phyloP scores from a whole-genome alignment of 768 basidiomycete genomes.

The Suillus sp. region DNA sequence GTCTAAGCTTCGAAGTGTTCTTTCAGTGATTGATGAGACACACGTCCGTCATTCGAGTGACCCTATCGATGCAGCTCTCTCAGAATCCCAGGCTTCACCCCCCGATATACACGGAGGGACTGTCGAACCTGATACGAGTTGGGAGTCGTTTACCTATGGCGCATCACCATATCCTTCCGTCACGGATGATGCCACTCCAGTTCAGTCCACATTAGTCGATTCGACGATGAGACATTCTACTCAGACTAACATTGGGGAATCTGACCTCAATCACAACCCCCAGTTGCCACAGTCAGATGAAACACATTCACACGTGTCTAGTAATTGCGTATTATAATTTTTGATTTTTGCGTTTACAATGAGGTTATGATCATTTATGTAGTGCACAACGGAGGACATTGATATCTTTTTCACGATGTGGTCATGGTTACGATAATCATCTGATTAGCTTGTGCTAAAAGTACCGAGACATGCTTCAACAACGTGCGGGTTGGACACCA shows the following conservation, averaged over 20 bases:
- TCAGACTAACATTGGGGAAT: constrained; percentile 26
- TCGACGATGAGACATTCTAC: constrained; percentile 5
- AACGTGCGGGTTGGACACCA: constrained; percentile 47
- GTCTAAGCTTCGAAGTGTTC: constrained; percentile 69
- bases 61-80: constrained; percentile 14
- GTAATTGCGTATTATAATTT: constrained; percentile 14
- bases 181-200: constrained; percentile 49
- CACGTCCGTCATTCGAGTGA: constrained; percentile 39
- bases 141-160: constrained; percentile 44
- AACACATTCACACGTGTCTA: constrained; percentile 23
- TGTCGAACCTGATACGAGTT: constrained; percentile 37
- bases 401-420: constrained; percentile 16
- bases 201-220: constrained; percentile 37
- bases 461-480: constrained; percentile 11
- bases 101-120: constrained; percentile 32
- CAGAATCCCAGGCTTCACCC: constrained; percentile 27
- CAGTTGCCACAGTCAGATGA: constrained; percentile 24
- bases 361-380: neutral
- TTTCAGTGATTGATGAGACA: constrained; percentile 71
- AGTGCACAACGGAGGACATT: neutral
- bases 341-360: constrained; percentile 9
- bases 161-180: constrained; percentile 36
- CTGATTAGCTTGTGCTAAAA: constrained; percentile 8
- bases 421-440: constrained; percentile 14
- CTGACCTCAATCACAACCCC: constrained; percentile 19